Evolutionary conservation across 2,329 filamentous ascomycete species (phyloP).

Genomic region (Gnomoniopsis sp.): DNA sequence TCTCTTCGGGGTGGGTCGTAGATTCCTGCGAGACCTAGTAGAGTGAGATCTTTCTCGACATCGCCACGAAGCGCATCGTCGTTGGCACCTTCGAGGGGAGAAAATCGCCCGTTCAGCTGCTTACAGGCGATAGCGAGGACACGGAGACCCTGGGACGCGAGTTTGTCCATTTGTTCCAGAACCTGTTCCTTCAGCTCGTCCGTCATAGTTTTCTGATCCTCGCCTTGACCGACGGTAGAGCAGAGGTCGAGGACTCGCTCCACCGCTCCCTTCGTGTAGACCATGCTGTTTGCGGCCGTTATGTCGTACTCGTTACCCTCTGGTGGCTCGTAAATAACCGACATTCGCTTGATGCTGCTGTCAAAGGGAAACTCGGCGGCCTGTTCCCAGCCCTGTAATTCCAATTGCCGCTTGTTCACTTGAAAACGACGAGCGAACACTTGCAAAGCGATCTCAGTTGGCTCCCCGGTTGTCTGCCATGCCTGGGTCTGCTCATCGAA

Average conservation of each 20-base stretch:
- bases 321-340: slow-evolving; percentile 63
- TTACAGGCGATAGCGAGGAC: slow-evolving; percentile 70
- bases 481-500: slow-evolving; percentile 49
- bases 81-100: slow-evolving; percentile 25
- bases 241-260: slow-evolving; percentile 59
- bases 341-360: slow-evolving; percentile 76
- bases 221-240: slow-evolving; percentile 41
- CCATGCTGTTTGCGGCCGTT: slow-evolving; percentile 41
- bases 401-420: slow-evolving; percentile 51
- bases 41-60: slow-evolving; percentile 66
- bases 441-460: slow-evolving; percentile 74
- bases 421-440: slow-evolving; percentile 70
- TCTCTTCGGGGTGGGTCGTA: slow-evolving; percentile 84
- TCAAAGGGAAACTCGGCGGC: slow-evolving; percentile 76
- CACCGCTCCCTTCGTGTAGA: slow-evolving; percentile 62
- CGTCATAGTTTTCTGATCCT: slow-evolving; percentile 42
- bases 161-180: slow-evolving; percentile 50
- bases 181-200: slow-evolving; percentile 48
- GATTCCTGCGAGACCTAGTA: slow-evolving; percentile 80
- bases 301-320: slow-evolving; percentile 33
- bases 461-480: slow-evolving; percentile 68
- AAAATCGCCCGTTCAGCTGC: slow-evolving; percentile 50
- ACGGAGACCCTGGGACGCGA: slow-evolving; percentile 67
- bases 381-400: slow-evolving; percentile 56
- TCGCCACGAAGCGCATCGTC: slow-evolving; percentile 51